A percentile compares a stretch with the other conserved stretches of the same genome.
Evolutionary conservation across 2,329 filamentous ascomycete genomes (phyloP).

Genomic region (Triangularia setosa): DNA sequence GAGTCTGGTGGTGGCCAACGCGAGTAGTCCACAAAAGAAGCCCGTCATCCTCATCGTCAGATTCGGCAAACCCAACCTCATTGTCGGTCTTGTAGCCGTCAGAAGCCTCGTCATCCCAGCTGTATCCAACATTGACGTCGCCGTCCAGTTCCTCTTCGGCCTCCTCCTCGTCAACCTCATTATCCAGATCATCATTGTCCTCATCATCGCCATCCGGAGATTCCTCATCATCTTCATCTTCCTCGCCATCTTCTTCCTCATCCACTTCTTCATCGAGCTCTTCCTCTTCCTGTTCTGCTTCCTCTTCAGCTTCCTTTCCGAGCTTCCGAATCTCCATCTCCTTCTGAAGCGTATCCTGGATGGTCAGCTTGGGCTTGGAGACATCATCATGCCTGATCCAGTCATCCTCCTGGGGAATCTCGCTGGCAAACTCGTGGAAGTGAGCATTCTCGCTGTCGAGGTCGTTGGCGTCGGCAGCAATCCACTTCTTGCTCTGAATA

Average conservation of each 20-base stretch:
- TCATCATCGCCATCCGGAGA: conserved; percentile 48
- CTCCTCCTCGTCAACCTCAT: conserved; percentile 49
- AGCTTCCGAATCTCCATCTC: conserved; percentile 84
- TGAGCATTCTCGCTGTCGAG: conserved; percentile 53
- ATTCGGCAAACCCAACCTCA: conserved; percentile 64
- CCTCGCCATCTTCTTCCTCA: conserved; percentile 48
- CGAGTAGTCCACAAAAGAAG: conserved; percentile 54
- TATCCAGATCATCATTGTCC: conserved; percentile 47
- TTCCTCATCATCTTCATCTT: conserved; percentile 46
- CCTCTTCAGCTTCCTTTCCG: conserved; percentile 86
- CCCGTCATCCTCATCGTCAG: conserved; percentile 68
- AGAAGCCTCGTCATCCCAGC: conserved; percentile 50
- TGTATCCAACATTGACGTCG: conserved; percentile 52
- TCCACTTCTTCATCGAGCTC: conserved; percentile 47
- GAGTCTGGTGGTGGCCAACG: conserved; percentile 35
- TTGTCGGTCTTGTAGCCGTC: conserved; percentile 74
- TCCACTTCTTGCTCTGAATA: conserved; percentile 42
- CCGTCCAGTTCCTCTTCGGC: conserved; percentile 41
- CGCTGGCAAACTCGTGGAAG: conserved; percentile 92
- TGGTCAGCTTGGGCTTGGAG: conserved; percentile 69
- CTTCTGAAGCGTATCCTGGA: conserved; percentile 84
- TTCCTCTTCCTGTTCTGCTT: conserved; percentile 68
- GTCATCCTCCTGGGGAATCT: conserved; percentile 76
- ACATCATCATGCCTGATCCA: conserved; percentile 74
- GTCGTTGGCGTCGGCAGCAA: conserved; percentile 49